Evolutionary conservation across 139 green algal species (phyloP).

Genomic region (Coccomyxa sp.): DNA sequence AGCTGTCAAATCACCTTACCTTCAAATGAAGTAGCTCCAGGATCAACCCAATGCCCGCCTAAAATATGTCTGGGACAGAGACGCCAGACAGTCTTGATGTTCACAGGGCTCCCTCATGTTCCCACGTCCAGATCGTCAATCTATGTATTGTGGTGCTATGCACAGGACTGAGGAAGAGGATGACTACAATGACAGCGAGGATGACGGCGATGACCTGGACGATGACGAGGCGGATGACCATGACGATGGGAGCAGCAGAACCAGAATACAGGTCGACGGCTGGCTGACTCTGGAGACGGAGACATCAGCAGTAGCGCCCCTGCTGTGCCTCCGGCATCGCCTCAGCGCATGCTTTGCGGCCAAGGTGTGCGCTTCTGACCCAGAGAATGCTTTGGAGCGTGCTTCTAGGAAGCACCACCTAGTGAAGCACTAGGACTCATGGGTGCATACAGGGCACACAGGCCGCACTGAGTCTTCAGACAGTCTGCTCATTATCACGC

Average conservation of each 20-base stretch:
- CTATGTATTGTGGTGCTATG: too few species aligned
- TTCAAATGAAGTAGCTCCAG: too few species aligned
- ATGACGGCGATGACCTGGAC: neutral
- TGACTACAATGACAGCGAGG: neutral
- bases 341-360: constrained; percentile 35
- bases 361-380: constrained; percentile 16
- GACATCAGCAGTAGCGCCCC: neutral
- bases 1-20: too few species aligned
- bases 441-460: neutral
- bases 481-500: neutral
- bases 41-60: too few species aligned
- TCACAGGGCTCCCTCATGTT: too few species aligned
- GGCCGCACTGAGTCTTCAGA: neutral
- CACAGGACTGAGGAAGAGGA: too few species aligned
- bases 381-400: neutral
- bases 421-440: neutral
- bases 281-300: constrained; percentile 38
- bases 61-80: too few species aligned
- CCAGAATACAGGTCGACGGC: constrained; percentile 35
- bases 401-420: neutral
- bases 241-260: neutral
- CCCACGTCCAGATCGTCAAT: too few species aligned
- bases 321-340: constrained; percentile 34
- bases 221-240: neutral
- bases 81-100: too few species aligned